Conservation (phyloP, 1,284 basidiomycete species). For the Puccinia hordei region DNA sequence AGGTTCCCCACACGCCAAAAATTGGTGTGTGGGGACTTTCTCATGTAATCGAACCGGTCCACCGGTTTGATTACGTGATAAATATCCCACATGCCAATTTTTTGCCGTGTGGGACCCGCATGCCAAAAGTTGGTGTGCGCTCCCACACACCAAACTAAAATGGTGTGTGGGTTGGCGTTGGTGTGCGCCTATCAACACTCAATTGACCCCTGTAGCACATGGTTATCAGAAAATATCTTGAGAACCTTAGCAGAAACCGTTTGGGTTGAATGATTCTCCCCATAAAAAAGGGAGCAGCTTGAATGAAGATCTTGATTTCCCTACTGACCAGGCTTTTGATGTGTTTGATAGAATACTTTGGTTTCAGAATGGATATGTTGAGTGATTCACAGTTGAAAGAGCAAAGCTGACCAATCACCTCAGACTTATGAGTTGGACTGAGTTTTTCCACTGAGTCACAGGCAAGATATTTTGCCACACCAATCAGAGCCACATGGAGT, state of each 20-base stretch:
- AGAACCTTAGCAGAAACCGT: constrained; percentile 58
- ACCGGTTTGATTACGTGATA: too few relatives aligned
- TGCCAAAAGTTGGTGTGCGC: too few relatives aligned
- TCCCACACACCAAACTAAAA: too few relatives aligned
- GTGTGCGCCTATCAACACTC: too few relatives aligned
- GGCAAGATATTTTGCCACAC: background rate
- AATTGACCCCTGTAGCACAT: too few relatives aligned
- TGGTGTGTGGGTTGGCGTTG: too few relatives aligned
- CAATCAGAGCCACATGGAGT: background rate
- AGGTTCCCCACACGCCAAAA: too few relatives aligned
- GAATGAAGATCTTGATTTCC: constrained; percentile 60
- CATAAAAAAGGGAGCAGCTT: constrained; percentile 61
- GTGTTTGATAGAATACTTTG: constrained; percentile 57
- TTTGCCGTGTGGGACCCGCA: too few relatives aligned
- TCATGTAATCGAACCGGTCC: too few relatives aligned
- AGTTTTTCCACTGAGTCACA: background rate
- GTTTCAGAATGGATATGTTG: background rate
- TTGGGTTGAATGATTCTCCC: constrained; percentile 58
- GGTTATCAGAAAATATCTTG: too few relatives aligned
- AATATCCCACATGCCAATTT: too few relatives aligned
- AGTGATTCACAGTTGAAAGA: background rate
- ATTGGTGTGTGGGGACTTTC: too few relatives aligned
- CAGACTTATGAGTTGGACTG: background rate
- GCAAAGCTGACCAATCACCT: background rate
- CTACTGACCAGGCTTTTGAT: constrained; percentile 59